Base-by-base conservation (phyloP, 139 green algal species). In the Desmodesmus armatus region DNA sequence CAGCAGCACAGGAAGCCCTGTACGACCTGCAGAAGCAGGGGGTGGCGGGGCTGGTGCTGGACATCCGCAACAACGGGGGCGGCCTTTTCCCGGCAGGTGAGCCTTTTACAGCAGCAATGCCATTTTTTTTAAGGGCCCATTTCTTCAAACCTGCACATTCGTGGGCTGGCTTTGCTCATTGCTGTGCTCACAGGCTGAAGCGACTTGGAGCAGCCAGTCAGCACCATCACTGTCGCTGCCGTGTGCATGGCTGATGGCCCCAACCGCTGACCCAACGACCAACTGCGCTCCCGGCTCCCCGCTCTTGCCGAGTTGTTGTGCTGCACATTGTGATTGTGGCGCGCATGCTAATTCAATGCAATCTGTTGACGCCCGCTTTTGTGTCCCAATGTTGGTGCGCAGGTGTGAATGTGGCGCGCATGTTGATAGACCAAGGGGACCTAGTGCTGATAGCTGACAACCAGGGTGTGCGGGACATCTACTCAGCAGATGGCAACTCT, bases 381-480 rank as follows among this genome's bases (percentile, higher is more conserved):
- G 37, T 37, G 11, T 67, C 23, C 44, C 71, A 5, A 27, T 63
- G 71, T 19, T 44, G 21, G 11, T 39, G 4, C 77, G 1, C 86
- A 93, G 90, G 89, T 40, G 91, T 99, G 31, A 84, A 97, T 77
- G 91, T 99, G 31, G 96, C 94, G 3, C 91, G 92, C 13, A 92
- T 96, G 91, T 91, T 95, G 78, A 85, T 99, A 29, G 44, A 92
- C 29, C 31, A 72, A 2, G 97, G 95, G 3, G 95, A 98, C 83
- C 92, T 99, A 1, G 97, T 99, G 51, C 92, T 98, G 11, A 98
- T 99, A 55, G 93, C 96, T 0, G 97, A 99, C 91, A 95, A 74
- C 67, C 74, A 94, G 23, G 97, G 97, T 27, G 91, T 98, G 44
- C 88, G 94, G 2, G 97, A 99, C 87, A 94, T 97, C 27, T 98